These are phyloP conservation scores for Yamagishiella unicocca DNA, from an alignment of 139 green algal species.

Conservation along the genomic window DNA sequence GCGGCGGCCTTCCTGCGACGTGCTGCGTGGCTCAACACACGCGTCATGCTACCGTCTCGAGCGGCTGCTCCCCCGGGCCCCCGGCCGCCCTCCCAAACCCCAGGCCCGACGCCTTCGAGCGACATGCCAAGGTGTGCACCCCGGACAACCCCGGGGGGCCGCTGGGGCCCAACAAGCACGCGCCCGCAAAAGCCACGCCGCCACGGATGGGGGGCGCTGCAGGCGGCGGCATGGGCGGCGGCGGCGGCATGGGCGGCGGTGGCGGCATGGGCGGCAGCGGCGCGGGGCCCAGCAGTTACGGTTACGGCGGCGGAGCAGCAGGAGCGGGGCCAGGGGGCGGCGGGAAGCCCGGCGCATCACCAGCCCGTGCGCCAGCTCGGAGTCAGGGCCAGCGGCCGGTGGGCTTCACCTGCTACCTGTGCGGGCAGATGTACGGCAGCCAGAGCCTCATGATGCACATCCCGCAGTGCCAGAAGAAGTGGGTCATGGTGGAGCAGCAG, in stretches of 20 bases:
- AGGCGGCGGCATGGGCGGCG: not conserved
- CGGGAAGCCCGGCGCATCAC: not conserved
- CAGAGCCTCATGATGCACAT: conserved; percentile 59
- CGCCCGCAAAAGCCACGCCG: no score
- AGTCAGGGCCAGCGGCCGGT: conserved; percentile 25
- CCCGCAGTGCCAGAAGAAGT: conserved; percentile 66
- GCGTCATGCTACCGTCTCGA: no score
- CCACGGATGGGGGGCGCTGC: not conserved
- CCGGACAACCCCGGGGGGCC: conserved; percentile 62
- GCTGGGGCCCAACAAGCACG: conserved; percentile 56
- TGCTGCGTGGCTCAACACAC: no score
- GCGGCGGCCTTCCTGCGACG: no score
- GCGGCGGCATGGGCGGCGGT: not conserved
- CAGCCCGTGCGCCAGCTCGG: not conserved
- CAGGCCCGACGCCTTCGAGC: conserved; percentile 62
- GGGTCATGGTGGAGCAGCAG: conserved; percentile 50
- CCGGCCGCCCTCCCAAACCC: not conserved
- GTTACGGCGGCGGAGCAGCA: not conserved
- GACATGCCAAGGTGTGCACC: conserved; percentile 63
- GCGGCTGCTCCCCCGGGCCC: no score
- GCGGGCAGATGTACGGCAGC: conserved; percentile 56
- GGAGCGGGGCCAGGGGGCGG: no score
- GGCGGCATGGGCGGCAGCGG: not conserved
- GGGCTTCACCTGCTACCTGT: conserved; percentile 57
- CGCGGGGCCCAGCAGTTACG: not conserved